Evolutionary conservation across 2,329 filamentous ascomycete species (phyloP).

Genomic region (Xylaria multiplex): DNA sequence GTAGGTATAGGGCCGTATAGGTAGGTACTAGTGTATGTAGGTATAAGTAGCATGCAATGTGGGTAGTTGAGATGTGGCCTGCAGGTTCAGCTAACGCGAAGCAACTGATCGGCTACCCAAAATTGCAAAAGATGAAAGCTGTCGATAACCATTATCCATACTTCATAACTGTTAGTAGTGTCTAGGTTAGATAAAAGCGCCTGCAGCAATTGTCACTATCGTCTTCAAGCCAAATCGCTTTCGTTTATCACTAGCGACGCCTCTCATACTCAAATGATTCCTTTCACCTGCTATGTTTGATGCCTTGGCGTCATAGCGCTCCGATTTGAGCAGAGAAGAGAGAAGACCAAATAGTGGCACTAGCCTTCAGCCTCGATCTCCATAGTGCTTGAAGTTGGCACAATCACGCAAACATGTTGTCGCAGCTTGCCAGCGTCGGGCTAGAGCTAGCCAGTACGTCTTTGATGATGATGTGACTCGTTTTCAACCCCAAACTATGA

Average conservation of each 20-base stretch:
- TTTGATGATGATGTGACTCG: slow-evolving; percentile 26
- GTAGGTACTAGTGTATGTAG: too few species aligned
- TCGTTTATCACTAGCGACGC: slow-evolving; percentile 12
- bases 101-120: slow-evolving; percentile 31
- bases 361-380: slow-evolving; percentile 38
- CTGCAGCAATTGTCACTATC: slow-evolving; percentile 4
- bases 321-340: slow-evolving; percentile 38
- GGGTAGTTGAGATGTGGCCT: not conserved
- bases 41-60: too few species aligned
- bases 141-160: slow-evolving; percentile 26
- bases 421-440: slow-evolving; percentile 51
- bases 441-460: slow-evolving; percentile 54
- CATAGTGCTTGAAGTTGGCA: slow-evolving; percentile 28
- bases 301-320: slow-evolving; percentile 42
- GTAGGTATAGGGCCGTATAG: too few species aligned
- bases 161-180: not conserved
- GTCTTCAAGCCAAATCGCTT: not conserved
- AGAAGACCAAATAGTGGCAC: slow-evolving; percentile 33
- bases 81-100: not conserved
- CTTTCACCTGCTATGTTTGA: slow-evolving; percentile 36
- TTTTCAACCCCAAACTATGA: not conserved
- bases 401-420: slow-evolving; percentile 50
- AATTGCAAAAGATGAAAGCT: slow-evolving; percentile 37
- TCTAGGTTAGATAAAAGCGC: not conserved
- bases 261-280: slow-evolving; percentile 22